Evolutionary conservation across 768 basidiomycete genomes (phyloP).

Genomic region (Kwoniella mangroviensis): DNA sequence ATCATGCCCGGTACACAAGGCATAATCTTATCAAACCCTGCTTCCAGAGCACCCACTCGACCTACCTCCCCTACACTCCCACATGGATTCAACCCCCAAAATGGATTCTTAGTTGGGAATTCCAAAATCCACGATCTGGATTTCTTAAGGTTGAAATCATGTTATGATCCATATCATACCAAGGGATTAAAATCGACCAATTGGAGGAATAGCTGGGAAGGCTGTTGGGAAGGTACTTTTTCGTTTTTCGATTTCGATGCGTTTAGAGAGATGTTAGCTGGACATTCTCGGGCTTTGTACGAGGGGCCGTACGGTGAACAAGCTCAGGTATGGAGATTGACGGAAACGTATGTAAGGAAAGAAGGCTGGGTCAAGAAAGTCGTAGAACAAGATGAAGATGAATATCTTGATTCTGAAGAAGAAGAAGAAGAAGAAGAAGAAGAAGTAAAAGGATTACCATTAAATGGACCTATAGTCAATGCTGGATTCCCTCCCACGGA

Average conservation of each 20-base stretch:
- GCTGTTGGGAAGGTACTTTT: conserved; percentile 56
- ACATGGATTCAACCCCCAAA: conserved; percentile 5
- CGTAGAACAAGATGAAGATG: conserved; percentile 6
- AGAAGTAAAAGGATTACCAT: conserved; percentile 32
- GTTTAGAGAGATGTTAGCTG: conserved; percentile 62
- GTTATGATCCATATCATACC: conserved; percentile 54
- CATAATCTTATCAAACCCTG: conserved; percentile 1
- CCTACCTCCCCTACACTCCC: conserved; percentile 25
- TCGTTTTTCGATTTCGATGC: conserved; percentile 78
- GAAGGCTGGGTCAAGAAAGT: conserved; percentile 17
- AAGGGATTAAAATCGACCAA: conserved; percentile 44
- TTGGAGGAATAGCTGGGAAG: conserved; percentile 49
- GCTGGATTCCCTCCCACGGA: conserved; percentile 42
- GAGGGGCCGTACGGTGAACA: conserved; percentile 79
- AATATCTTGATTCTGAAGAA: not conserved
- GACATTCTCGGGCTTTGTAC: conserved; percentile 70
- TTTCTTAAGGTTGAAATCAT: conserved; percentile 50
- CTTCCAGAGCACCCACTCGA: conserved; percentile 13
- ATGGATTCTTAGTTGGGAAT: conserved; percentile 4
- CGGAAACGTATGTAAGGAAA: conserved; percentile 49
- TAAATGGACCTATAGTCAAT: conserved; percentile 42
- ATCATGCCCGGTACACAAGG: conserved; percentile 19
- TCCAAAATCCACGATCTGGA: conserved; percentile 57
- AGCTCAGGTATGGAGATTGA: conserved; percentile 84
- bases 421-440: not conserved